Base-by-base conservation (phyloP, 2,329 filamentous ascomycete species). In the Lecanicillium sp. region DNA sequence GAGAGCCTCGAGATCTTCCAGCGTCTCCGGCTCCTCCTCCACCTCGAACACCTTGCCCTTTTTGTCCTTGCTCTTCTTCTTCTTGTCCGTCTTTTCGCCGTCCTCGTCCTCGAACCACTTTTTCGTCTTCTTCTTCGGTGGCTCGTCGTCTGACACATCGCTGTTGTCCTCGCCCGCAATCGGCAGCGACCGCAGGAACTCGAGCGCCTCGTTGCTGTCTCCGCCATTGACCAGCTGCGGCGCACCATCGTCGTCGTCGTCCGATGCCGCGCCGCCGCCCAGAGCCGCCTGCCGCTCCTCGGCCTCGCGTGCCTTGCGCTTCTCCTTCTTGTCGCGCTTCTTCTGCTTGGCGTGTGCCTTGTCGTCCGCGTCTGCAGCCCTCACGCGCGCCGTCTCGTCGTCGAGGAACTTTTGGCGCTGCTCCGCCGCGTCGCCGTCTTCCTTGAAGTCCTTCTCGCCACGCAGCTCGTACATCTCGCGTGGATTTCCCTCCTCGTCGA, bases 381-480 rank as follows among this genome's bases (percentile, higher is more conserved):
- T 75, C 24, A 94, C 87, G 54, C 83, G 79, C 57, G 79, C 77
- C 10, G 78, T 72, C 65, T 96, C 91, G 52, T 76, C 76, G 40
- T 86, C 83, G 63, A 97, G 71, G 71, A 95, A 98, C 55, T 77
- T 79, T 57, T 77, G 74, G 39, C 89, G 78, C 66, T 94, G 89
- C 41, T 79, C 78, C 55, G 90, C 86, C 3, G 87, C 86, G 20
- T 83, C 73, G 29, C 91, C 93, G 46, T 83, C 78, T 32, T 79
- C 76, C 53, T 73, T 75, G 75, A 97, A 98, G 55, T 83, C 81
- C 0, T 84, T 82, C 67, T 96, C 89, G 64, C 87, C 81, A 62
- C 91, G 85, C 56, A 98, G 81, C 64, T 95, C 87, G 70, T 97
- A 96, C 12, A 94, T 66, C 53, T 87, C 80, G 64, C 93, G 90